Percentiles rank a stretch among this genome's conserved stretches.
These are phyloP conservation scores for Fusarium kyushuense DNA, from an alignment of 2,329 filamentous ascomycete species.

Conservation along the genomic window DNA sequence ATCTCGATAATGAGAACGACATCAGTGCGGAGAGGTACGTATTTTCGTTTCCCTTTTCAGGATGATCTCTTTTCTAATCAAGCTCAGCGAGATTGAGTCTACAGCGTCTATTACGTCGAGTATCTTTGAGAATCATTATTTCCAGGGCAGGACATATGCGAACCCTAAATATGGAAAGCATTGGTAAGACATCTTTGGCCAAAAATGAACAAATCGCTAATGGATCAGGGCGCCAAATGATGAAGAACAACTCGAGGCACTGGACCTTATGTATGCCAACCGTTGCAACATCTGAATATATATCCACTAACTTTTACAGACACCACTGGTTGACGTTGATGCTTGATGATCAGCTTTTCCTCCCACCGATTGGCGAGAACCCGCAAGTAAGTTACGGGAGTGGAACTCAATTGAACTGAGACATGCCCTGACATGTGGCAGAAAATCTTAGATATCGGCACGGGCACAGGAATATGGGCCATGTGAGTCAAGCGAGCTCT, in stretches of 20 bases:
- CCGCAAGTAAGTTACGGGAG: slow-evolving; percentile 18
- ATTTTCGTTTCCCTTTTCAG: accelerated
- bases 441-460: slow-evolving; percentile 41
- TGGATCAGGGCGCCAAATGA: slow-evolving; percentile 39
- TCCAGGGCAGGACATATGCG: slow-evolving; percentile 39
- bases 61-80: neutral
- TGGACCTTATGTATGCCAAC: slow-evolving; percentile 38
- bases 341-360: slow-evolving; percentile 39
- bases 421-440: neutral
- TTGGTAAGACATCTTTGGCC: slow-evolving; percentile 13
- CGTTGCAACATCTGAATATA: accelerated
- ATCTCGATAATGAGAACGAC: slow-evolving; percentile 17
- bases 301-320: neutral
- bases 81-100: slow-evolving; percentile 21
- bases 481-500: slow-evolving; percentile 8
- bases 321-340: slow-evolving; percentile 44
- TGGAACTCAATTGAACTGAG: accelerated
- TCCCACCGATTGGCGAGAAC: slow-evolving; percentile 33
- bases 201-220: neutral
- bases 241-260: slow-evolving; percentile 42
- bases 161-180: slow-evolving; percentile 46
- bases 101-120: slow-evolving; percentile 43
- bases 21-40: slow-evolving; percentile 23
- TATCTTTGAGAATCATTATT: slow-evolving; percentile 41
- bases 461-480: slow-evolving; percentile 43